Conservation (phyloP, 1,284 basidiomycete species). For the Cutaneotrichosporon cutaneum region DNA sequence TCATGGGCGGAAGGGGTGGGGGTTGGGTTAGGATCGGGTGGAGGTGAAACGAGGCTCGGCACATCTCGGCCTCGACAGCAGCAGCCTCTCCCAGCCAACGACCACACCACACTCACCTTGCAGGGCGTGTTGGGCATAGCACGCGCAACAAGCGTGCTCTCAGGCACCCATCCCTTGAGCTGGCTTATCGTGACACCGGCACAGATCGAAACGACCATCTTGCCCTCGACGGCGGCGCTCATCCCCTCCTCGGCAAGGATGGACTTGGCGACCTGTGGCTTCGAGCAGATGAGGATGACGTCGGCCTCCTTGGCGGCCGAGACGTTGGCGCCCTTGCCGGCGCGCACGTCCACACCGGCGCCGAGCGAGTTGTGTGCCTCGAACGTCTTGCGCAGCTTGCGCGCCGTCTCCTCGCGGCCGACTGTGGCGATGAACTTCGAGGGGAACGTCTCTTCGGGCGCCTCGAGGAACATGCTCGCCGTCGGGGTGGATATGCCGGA, state of each 20-base stretch:
- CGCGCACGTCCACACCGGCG: conserved; percentile 66
- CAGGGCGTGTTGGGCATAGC: conserved; percentile 99
- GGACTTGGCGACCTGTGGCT: conserved; percentile 80
- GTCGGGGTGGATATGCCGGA: conserved; percentile 76
- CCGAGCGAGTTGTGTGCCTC: conserved; percentile 59
- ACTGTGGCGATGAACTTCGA: conserved; percentile 88
- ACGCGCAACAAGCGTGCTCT: conserved; percentile 80
- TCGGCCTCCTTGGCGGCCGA: conserved; percentile 70
- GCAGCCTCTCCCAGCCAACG: no score
- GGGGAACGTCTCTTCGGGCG: conserved; percentile 68
- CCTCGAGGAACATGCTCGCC: conserved; percentile 50
- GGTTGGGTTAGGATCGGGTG: background rate
- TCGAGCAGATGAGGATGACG: conserved; percentile 87
- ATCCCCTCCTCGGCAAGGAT: conserved; percentile 81
- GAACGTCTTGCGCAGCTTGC: conserved; percentile 68
- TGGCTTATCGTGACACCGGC: conserved; percentile 90
- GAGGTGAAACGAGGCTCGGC: background rate
- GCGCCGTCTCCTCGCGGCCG: conserved; percentile 70
- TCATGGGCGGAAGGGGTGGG: background rate
- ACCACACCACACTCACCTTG: conserved; percentile 62
- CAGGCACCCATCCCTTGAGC: conserved; percentile 69
- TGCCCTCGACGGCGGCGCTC: conserved; percentile 77
- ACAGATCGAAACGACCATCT: conserved; percentile 92
- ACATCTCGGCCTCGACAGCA: no score
- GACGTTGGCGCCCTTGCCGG: conserved; percentile 64